These are phyloP conservation scores for Fusarium gaditjirri DNA, from an alignment of 2,329 filamentous ascomycete genomes.

Conservation along the genomic window DNA sequence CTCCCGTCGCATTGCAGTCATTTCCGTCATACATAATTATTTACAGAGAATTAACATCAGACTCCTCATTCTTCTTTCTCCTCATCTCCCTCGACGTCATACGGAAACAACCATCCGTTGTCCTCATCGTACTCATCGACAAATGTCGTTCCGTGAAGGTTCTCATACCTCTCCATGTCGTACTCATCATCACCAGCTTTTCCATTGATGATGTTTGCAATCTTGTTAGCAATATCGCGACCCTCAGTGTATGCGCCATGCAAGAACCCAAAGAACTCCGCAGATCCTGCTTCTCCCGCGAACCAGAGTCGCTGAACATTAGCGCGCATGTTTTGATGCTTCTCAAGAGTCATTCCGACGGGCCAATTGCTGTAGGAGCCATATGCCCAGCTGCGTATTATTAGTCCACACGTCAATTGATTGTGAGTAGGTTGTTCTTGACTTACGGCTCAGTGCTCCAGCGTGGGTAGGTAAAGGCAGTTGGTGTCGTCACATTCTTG, in stretches of 20 bases:
- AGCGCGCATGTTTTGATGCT: constrained; percentile 75
- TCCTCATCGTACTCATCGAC: constrained; percentile 30
- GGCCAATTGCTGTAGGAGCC: constrained; percentile 78
- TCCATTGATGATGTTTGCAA: constrained; percentile 47
- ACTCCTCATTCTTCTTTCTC: neutral
- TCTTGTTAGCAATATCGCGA: constrained; percentile 56
- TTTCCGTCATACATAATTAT: neutral
- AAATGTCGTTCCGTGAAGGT: constrained; percentile 27
- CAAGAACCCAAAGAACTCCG: constrained; percentile 73
- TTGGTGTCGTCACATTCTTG: constrained; percentile 66
- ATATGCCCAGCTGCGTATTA: constrained; percentile 53
- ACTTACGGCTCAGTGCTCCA: constrained; percentile 43
- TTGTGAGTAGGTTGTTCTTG: accelerated
- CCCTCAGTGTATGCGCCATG: constrained; percentile 72
- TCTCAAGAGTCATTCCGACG: constrained; percentile 68
- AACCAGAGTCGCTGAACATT: constrained; percentile 71
- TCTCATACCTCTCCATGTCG: constrained; percentile 24
- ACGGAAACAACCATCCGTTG: constrained; percentile 29
- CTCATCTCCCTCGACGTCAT: neutral
- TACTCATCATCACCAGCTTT: constrained; percentile 19
- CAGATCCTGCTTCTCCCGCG: constrained; percentile 71
- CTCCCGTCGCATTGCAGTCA: neutral
- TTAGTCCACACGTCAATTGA: neutral
- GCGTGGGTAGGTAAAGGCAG: constrained; percentile 67
- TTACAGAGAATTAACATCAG: neutral